Base-by-base conservation (phyloP, 2,329 filamentous ascomycete species). In the Saccharata proteae region DNA sequence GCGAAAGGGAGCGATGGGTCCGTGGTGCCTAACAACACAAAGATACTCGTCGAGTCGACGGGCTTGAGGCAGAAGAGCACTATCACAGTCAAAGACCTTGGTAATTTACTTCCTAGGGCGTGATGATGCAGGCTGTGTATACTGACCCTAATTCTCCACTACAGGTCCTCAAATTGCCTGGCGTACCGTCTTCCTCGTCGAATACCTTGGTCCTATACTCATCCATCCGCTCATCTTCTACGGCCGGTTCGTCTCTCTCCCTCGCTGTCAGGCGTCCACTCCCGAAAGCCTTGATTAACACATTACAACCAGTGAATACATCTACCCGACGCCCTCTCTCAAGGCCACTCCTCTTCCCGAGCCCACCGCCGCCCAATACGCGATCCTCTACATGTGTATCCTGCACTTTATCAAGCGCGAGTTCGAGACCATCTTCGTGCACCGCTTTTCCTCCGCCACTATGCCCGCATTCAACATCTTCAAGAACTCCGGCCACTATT, bases 401-500 rank as follows among this genome's bases (percentile, higher is more conserved):
- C 57, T 80, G 9, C 90, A 98, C 66, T 98, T 94, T 58, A 43
- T 82, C 53, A 98, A 98, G 71, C 85, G 90, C 51, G 90, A 98
- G 64, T 69, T 83, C 42, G 90, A 98, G 64, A 96, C 90, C 1
- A 52, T 93, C 39, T 93, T 90, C 54, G 72, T 98, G 39, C 90
- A 98, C 67, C 84, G 83, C 53, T 98, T 98, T 67, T 88, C 84
- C 35, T 75, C 80, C 39, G 83, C 80, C 48, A 98, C 90, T 29
- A 98, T 98, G 90, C 90, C 90, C 12, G 69, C 72, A 36, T 62
- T 60, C 51, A 93, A 93, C 65, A 83, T 98, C 52, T 79, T 94
- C 71, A 90, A 88, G 61, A 98, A 98, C 69, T 84, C 78, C 43
- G 73, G 71, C 43, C 88, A 94, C 65, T 98, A 98, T 72, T 98